These are phyloP conservation scores for Boletus subcaerulescens DNA, from an alignment of 768 basidiomycete species.

Conservation along the genomic window DNA sequence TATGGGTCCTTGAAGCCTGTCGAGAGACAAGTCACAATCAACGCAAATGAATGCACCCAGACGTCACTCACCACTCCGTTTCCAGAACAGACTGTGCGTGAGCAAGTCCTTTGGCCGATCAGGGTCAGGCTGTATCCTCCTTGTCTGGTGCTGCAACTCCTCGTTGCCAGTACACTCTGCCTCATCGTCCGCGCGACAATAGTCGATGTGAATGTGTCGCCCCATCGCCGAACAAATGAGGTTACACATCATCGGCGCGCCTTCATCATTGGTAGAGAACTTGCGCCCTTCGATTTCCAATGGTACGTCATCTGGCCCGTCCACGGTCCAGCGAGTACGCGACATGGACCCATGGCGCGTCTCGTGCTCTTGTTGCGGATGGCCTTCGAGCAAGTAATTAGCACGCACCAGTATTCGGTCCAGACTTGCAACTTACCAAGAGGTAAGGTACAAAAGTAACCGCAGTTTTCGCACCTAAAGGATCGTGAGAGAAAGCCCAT, in stretches of 20 bases:
- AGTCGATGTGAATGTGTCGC: conserved; percentile 57
- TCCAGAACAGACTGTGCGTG: conserved; percentile 59
- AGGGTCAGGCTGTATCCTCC: conserved; percentile 45
- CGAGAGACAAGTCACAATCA: conserved; percentile 12
- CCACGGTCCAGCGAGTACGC: conserved; percentile 52
- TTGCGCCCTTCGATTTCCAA: conserved; percentile 55
- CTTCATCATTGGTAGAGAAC: conserved; percentile 52
- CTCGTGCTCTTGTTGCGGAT: conserved; percentile 58
- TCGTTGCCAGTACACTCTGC: conserved; percentile 37
- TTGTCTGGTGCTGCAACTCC: conserved; percentile 46
- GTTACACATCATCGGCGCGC: conserved; percentile 64
- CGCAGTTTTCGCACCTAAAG: conserved; percentile 50
- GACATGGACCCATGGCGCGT: conserved; percentile 67
- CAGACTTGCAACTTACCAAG: conserved; percentile 37
- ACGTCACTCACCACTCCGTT: conserved; percentile 45
- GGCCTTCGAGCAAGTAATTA: conserved; percentile 36
- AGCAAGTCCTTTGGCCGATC: conserved; percentile 50
- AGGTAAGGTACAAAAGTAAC: conserved; percentile 58
- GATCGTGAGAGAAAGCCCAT: not conserved
- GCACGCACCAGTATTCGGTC: not conserved
- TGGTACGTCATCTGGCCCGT: conserved; percentile 46
- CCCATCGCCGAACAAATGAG: conserved; percentile 54
- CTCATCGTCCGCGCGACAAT: conserved; percentile 44
- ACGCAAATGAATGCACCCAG: conserved; percentile 45
- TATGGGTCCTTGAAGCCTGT: conserved; percentile 50